Conservation (phyloP, 208 protist genomes). For the Leishmania tropica region DNA sequence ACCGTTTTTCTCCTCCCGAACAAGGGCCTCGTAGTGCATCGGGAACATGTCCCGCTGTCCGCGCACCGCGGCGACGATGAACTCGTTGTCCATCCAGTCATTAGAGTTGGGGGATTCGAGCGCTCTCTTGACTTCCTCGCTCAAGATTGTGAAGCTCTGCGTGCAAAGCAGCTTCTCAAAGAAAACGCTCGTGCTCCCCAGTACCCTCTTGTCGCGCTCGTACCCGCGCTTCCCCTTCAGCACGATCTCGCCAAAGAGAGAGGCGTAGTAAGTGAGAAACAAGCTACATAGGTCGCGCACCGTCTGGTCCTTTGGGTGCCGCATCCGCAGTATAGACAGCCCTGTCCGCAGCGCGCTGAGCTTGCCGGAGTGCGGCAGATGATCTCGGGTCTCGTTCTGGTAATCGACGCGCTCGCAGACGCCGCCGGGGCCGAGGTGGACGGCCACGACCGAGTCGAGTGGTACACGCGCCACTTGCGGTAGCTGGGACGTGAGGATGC, state of each 20-base stretch:
- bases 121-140: slow-evolving; percentile 54
- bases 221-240: slow-evolving; percentile 40
- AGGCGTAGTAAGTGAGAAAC: slow-evolving; percentile 82
- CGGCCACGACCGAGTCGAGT: slow-evolving; percentile 57
- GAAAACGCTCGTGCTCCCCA: slow-evolving; percentile 34
- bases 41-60: slow-evolving; percentile 53
- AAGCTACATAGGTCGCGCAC: slow-evolving; percentile 78
- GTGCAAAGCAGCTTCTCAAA: slow-evolving; percentile 61
- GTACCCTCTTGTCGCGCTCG: slow-evolving; percentile 26
- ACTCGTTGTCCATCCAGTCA: slow-evolving; percentile 86
- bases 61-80: slow-evolving; percentile 78
- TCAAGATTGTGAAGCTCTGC: slow-evolving; percentile 69
- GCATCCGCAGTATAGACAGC: slow-evolving; percentile 56
- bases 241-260: slow-evolving; percentile 65
- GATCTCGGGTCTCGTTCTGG: slow-evolving; percentile 48
- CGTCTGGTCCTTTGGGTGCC: slow-evolving; percentile 56
- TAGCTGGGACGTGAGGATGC: slow-evolving; percentile 75
- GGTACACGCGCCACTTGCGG: slow-evolving; percentile 41
- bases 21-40: slow-evolving; percentile 49
- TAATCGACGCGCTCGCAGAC: slow-evolving; percentile 66
- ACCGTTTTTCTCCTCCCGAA: slow-evolving; percentile 62
- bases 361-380: slow-evolving; percentile 62
- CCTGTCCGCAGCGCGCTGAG: slow-evolving; percentile 73
- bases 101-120: slow-evolving; percentile 43
- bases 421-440: slow-evolving; percentile 57